A percentile compares a stretch with the other conserved stretches of the same genome.
These are phyloP conservation scores for Salix purpurea DNA, from an alignment of 345 rosid species.

Conservation along the genomic window DNA sequence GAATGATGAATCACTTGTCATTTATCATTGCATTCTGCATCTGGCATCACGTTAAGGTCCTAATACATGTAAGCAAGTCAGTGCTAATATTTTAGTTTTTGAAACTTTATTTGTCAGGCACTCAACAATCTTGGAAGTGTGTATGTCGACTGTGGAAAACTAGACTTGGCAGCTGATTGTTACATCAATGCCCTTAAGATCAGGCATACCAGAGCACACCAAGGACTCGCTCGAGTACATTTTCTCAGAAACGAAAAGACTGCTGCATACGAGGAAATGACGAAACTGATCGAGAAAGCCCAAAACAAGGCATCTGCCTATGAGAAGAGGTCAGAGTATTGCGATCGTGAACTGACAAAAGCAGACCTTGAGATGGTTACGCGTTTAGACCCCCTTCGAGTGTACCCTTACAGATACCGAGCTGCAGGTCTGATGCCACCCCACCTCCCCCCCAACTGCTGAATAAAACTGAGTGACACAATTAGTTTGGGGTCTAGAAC, in stretches of 20 bases:
- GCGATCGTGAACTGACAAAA: slow-evolving; percentile 82
- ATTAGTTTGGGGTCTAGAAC: background rate
- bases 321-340: slow-evolving; percentile 95
- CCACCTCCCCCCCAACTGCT: background rate
- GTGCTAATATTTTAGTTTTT: background rate
- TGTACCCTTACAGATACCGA: slow-evolving; percentile 91
- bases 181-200: slow-evolving; percentile 90
- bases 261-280: slow-evolving; percentile 88
- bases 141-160: slow-evolving; percentile 59
- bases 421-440: slow-evolving; percentile 70
- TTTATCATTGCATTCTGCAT: background rate
- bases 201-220: slow-evolving; percentile 94
- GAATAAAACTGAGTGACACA: no score
- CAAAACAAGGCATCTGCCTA: slow-evolving; percentile 91
- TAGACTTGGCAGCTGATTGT: slow-evolving; percentile 91
- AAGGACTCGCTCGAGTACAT: slow-evolving; percentile 95
- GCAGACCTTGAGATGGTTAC: slow-evolving; percentile 94
- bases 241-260: slow-evolving; percentile 66
- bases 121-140: slow-evolving; percentile 97
- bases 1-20: background rate
- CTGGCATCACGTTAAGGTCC: background rate
- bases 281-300: slow-evolving; percentile 77
- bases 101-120: slow-evolving; percentile 49
- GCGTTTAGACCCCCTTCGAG: slow-evolving; percentile 84
- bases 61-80: background rate